Base-by-base conservation (phyloP, 768 basidiomycete species). In the Astraeus odoratus region DNA sequence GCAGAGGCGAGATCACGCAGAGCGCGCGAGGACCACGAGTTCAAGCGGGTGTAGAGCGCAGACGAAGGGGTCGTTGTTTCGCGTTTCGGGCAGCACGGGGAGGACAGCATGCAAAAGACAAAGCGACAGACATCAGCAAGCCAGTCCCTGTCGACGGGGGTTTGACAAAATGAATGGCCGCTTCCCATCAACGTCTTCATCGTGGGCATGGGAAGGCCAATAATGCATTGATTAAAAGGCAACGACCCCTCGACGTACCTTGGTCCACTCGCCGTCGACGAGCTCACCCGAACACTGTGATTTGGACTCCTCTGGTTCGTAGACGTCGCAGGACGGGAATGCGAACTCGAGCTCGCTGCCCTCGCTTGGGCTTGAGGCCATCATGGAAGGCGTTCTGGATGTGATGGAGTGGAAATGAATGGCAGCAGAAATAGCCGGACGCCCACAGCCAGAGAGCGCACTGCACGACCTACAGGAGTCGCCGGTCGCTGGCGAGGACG, bases 181-280 rank as follows among this genome's bases (percentile, higher is more conserved):
- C n/a, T 30, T 20, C 22, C 48, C 22, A 44, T 44, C 24, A 20
- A 18, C 26, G 42, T 13, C 30, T 44, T 54, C 40, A 24, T 36
- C 46, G 49, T 48, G 53, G 53, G 51, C 49, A 24, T 16, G 22
- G 29, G 8, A 27, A 34, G 33, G 18, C 15, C 27, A 34, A 43
- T 12, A 26, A 34, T 8, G 13, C 12, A 24, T n/a, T 12, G 18
- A 42, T 15, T 22, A 25, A 15, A 34, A 25, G n/a, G 22, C 15
- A 29, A 30, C 23, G 34, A 43, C 15, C 13, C n/a, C 15, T 8
- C 5, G 43, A 52, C 59, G 51, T 25, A 46, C 60, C 60, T 57
- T 56, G 2, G 54, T 56, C 59, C 59, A 54, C 19, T 46, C 59
- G 20, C 34, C 51, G 20, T 53, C 48, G 33, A 49, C 47, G 8